Evolutionary conservation across 495 filamentous ascomycete genomes (phyloP), one percentile per base, ranked within the genome.

Genomic region (Margaritispora aquatica): DNA sequence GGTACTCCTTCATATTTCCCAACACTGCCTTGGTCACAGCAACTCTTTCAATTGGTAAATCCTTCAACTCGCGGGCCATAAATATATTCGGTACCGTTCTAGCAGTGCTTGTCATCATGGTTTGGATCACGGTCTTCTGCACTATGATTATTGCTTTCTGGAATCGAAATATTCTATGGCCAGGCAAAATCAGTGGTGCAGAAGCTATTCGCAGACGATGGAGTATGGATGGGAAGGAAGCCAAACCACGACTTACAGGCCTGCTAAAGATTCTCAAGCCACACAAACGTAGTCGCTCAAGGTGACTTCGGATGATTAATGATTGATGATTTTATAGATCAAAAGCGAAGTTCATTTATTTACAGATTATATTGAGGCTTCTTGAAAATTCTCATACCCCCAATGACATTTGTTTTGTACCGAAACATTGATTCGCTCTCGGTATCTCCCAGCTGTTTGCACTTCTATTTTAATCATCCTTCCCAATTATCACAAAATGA

Each of bases 1-100:
- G 47, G 47, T 50, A 24, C 26, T 63, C 60, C 0, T 96, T 92
- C 67, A 78, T 96, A 0, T 96, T 96, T 66, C 90, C 90, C 2
- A 93, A 96, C 62, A 93, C 89, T 7, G 86, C 88, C 0, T 69
- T 91, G 62, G 74, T 87, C 29, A 88, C 85, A 0, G 86, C 88
- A 0, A 92, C 88, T 0, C 84, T 88, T 62, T 84, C 85, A 1
- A 73, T 93, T n/a, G 86, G 82, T 2, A 77, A 77, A 29, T 84
- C 84, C 1, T 83, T 92, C 31, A 73, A 79, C 1, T 84, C 77
- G 62, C 69, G 71, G 26, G 74, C 80, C 1, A 85, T 95, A 34
- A 68, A 83, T 26, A 82, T 90, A 15, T 68, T 88, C 24, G 90
- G 87, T 0, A 88, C 84, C 60, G 85, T 80, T 13, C 76, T 90